Conservation (phyloP, 371 early-diverging fungal species). For the Cladochytrium tenue region DNA sequence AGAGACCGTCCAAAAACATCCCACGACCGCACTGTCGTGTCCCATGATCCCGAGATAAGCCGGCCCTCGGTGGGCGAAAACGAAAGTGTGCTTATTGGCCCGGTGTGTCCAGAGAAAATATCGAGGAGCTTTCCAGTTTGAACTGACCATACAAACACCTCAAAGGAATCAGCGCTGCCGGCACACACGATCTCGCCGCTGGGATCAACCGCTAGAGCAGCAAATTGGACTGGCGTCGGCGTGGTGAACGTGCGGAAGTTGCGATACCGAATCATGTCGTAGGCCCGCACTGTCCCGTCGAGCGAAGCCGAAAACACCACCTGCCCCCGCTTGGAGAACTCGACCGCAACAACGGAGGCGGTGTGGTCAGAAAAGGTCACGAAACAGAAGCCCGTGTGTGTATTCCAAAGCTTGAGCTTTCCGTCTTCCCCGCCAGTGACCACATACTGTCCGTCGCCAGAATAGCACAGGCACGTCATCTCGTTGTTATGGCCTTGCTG, state of each 20-base stretch:
- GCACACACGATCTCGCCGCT: slow-evolving; percentile 96
- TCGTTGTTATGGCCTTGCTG: slow-evolving; percentile 97
- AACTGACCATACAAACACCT: slow-evolving; percentile 95
- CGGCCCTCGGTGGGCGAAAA: slow-evolving; percentile 72
- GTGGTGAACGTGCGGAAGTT: slow-evolving; percentile 96
- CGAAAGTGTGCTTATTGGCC: slow-evolving; percentile 80
- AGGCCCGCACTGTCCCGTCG: slow-evolving; percentile 97
- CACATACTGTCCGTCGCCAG: slow-evolving; percentile 90
- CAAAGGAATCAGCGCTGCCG: slow-evolving; percentile 92
- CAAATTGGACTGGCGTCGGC: slow-evolving; percentile 95
- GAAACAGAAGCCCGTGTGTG: slow-evolving; percentile 92
- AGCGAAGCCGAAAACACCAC: slow-evolving; percentile 91
- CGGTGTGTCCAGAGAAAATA: slow-evolving; percentile 90
- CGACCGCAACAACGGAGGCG: slow-evolving; percentile 77
- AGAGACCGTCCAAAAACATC: slow-evolving; percentile 90
- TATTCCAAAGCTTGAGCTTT: slow-evolving; percentile 96
- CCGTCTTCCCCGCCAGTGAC: slow-evolving; percentile 97
- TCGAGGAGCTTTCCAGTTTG: slow-evolving; percentile 96
- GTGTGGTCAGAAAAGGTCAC: slow-evolving; percentile 95
- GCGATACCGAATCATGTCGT: slow-evolving; percentile 93
- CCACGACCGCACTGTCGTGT: slow-evolving; percentile 90
- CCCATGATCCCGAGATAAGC: slow-evolving; percentile 87
- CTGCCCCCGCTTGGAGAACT: slow-evolving; percentile 85
- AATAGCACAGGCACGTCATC: slow-evolving; percentile 86
- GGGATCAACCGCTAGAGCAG: slow-evolving; percentile 89